Evolutionary conservation across 192 early-diverging fungal genomes (phyloP), one percentile per base, ranked within the genome.

Genomic region (Allomyces macrogynus): DNA sequence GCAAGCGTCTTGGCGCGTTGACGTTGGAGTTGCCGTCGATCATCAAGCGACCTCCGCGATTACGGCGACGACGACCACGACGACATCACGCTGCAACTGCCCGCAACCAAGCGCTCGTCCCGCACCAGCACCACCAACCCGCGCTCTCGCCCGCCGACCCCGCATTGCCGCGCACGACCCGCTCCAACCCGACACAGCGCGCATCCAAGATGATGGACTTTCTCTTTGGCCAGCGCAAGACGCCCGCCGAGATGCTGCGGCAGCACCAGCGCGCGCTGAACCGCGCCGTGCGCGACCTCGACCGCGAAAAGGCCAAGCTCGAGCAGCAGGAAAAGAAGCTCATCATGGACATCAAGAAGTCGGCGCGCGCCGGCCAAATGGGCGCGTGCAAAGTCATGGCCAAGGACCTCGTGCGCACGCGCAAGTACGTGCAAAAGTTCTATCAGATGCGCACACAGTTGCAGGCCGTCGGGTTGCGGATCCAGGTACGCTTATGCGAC

Each of bases 261-360:
- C 84, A 89, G 74, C 89, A 97, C 75, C 87, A 91, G 73, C 85
- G 95, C 60, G 79, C 84, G 0, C 82, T 99, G 16, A 82, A 75
- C 62, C 87, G 87, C 70, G 92, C 93, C 0, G 87, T 91, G 69
- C 84, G 93, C 23, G 91, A 99, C 67, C 73, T 99, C 54, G 93
- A 94, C 74, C 80, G 91, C 14, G 92, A 97, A 69, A 71, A 89
- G 32, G 71, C 76, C 22, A 95, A 93, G 67, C 80, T 99, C 62
- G 95, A 96, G 70, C 71, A 78, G 54, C 88, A 95, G 71, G 95
- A 97, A 73, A 99, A 95, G 82, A 95, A 93, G 70, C 81, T 97
- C 8, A 87, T 95, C 67, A 72, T 68, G 3, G 93, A 99, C 68
- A 95, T 99, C 43, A 94, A 93, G 66, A 92, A 91, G 67, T 71